These are phyloP conservation scores for Abelmoschus esculentus DNA, from an alignment of 345 rosid genomes.

Conservation along the genomic window DNA sequence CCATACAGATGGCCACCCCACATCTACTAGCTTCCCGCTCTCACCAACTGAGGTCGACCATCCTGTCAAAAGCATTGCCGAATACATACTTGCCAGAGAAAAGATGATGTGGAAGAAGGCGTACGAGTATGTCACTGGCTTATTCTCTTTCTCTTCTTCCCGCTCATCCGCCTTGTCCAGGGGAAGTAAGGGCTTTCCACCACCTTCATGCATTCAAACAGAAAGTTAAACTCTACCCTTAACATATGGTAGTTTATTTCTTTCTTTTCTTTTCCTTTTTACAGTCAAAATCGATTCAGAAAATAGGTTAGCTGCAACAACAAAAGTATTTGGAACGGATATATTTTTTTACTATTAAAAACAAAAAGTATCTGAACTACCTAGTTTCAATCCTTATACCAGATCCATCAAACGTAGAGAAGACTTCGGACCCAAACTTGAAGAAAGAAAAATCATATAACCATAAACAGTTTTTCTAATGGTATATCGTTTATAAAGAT, in stretches of 20 bases:
- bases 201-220: constrained; percentile 10
- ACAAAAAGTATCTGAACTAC: no score
- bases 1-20: constrained; percentile 98
- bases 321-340: no score
- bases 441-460: neutral
- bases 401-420: neutral
- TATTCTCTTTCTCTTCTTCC: constrained; percentile 63
- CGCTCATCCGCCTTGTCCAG: constrained; percentile 65
- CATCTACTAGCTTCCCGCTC: constrained; percentile 87
- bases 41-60: constrained; percentile 96
- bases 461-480: neutral
- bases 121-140: constrained; percentile 84
- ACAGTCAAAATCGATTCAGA: neutral
- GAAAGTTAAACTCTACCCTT: neutral
- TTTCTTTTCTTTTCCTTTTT: no score
- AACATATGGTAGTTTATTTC: neutral
- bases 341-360: no score
- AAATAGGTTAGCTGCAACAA: no score
- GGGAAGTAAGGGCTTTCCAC: constrained; percentile 81
- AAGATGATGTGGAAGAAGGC: constrained; percentile 96
- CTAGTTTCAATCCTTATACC: neutral
- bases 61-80: constrained; percentile 95
- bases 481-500: neutral
- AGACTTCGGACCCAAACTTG: neutral
- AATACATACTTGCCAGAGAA: constrained; percentile 98